phyloP scores from a whole-genome alignment of 306 rosid genomes.

The Cucumis sativus region Cucumber_9930_V3 NC_026655.2:19018001-19018500 shows the following conservation, averaged over 20 bases:
- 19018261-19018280: constrained; percentile 45
- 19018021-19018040: constrained; percentile 45
- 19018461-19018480: constrained; percentile 57
- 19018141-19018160: constrained; percentile 50
- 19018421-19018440: constrained; percentile 18
- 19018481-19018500: constrained; percentile 55
- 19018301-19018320: constrained; percentile 57
- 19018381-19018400: background rate
- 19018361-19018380: background rate
- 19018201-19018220: constrained; percentile 46
- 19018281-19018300: constrained; percentile 62
- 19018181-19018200: constrained; percentile 31
- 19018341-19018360: background rate
- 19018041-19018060: background rate
- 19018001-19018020: constrained; percentile 54
- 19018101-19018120: background rate
- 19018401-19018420: background rate
- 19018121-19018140: constrained; percentile 52
- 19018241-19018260: constrained; percentile 19
- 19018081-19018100: background rate
- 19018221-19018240: constrained; percentile 33
- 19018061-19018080: background rate
- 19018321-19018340: constrained; percentile 26
- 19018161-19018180: constrained; percentile 15
- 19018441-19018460: constrained; percentile 87